Conservation (phyloP, 306 rosid genomes). For the Lablab purpureus region DNA sequence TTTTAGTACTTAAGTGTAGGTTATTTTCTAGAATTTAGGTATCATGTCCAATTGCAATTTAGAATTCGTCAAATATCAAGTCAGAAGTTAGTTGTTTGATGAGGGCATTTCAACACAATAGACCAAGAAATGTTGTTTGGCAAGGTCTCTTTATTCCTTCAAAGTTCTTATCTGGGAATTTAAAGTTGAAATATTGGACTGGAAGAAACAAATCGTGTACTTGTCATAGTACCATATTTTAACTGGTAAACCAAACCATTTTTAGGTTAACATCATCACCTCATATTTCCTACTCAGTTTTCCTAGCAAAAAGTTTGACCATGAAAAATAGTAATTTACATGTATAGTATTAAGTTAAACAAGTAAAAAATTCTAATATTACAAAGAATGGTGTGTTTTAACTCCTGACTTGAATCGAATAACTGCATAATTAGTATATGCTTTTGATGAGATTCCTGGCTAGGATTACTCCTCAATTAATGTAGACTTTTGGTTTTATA, state of each 20-base stretch:
- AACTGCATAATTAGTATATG: slow-evolving; percentile 19
- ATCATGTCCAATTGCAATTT: slow-evolving; percentile 11
- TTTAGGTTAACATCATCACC: slow-evolving; percentile 30
- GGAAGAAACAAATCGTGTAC: background rate
- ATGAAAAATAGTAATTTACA: slow-evolving; percentile 1
- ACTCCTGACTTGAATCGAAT: background rate
- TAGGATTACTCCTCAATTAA: slow-evolving; percentile 36
- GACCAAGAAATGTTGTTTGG: slow-evolving; percentile 5
- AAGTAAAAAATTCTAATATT: background rate
- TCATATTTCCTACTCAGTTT: slow-evolving; percentile 12
- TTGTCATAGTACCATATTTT: slow-evolving; percentile 15
- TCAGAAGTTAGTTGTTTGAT: background rate
- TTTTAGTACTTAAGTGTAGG: background rate
- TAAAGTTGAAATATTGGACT: slow-evolving; percentile 46
- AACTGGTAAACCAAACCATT: slow-evolving; percentile 28
- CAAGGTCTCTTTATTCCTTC: background rate
- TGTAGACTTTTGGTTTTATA: background rate
- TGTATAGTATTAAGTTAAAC: background rate
- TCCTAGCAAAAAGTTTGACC: slow-evolving; percentile 23
- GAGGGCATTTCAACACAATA: background rate
- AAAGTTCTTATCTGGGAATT: slow-evolving; percentile 11
- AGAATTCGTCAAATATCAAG: slow-evolving; percentile 2
- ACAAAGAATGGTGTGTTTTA: background rate
- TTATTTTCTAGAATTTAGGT: slow-evolving; percentile 9
- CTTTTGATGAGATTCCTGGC: slow-evolving; percentile 12